A percentile compares a stretch with the other conserved stretches of the same genome.
Conservation (phyloP, 495 filamentous ascomycete genomes). For the Penicillium dipodomyicola region DNA sequence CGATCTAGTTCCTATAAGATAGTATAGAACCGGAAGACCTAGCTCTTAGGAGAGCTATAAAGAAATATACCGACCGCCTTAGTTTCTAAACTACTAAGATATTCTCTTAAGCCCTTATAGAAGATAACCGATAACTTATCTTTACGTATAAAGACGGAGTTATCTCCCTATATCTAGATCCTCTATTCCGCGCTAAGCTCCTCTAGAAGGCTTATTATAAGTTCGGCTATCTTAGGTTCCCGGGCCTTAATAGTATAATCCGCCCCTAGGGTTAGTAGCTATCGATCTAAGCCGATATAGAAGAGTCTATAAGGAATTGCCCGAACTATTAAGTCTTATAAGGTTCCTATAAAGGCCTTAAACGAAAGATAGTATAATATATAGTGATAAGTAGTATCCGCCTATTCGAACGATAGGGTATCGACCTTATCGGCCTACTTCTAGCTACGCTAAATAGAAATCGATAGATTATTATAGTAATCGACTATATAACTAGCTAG, state of each 20-base stretch:
- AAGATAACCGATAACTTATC: slow-evolving; percentile 1
- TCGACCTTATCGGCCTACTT: neutral
- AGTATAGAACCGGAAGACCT: neutral
- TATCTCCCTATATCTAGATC: neutral
- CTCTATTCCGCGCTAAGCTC: neutral
- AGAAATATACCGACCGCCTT: too few species aligned
- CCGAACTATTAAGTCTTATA: slow-evolving; percentile 8
- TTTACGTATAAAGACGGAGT: neutral
- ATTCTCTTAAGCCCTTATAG: too few species aligned
- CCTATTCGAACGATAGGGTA: neutral
- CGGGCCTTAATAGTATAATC: neutral
- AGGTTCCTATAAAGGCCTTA: neutral
- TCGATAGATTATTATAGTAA: slow-evolving; percentile 1
- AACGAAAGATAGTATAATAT: neutral
- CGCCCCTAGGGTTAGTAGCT: neutral
- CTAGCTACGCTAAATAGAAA: neutral
- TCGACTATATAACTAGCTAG: neutral
- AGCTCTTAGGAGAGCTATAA: neutral
- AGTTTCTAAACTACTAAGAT: too few species aligned
- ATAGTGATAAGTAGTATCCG: neutral
- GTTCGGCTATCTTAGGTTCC: slow-evolving; percentile 2
- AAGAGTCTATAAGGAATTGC: neutral
- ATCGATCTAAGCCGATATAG: slow-evolving; percentile 1
- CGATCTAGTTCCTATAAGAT: neutral
- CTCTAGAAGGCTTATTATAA: neutral